Evolutionary conservation across 805 yeast species (phyloP).

Genomic region (Lipomyces lipofer): DNA sequence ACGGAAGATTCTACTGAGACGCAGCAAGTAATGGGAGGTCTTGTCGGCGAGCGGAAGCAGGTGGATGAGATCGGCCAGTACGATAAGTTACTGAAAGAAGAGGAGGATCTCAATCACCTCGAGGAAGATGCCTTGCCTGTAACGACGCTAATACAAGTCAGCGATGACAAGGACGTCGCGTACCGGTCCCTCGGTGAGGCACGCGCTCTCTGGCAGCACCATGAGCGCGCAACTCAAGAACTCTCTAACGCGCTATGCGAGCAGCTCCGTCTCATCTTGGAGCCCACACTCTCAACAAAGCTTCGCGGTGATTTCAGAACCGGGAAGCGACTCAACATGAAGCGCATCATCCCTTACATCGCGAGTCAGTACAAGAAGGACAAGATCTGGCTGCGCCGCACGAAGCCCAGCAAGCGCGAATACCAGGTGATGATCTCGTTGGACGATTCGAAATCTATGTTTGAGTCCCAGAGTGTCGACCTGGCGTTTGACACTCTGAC

Average conservation of each 20-base stretch:
- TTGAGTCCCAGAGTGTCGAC: slow-evolving; percentile 85
- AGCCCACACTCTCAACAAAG: slow-evolving; percentile 96
- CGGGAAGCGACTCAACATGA: slow-evolving; percentile 96
- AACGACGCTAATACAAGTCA: slow-evolving; percentile 14
- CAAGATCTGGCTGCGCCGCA: slow-evolving; percentile 96
- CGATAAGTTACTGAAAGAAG: slow-evolving; percentile 42
- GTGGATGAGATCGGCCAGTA: background rate
- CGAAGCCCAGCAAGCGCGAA: slow-evolving; percentile 95
- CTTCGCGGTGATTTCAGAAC: slow-evolving; percentile 94
- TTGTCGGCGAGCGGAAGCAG: slow-evolving; percentile 49
- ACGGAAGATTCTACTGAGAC: slow-evolving; percentile 33
- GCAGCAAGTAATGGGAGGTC: slow-evolving; percentile 47
- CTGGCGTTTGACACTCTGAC: slow-evolving; percentile 94
- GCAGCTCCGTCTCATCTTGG: slow-evolving; percentile 86
- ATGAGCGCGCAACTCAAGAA: slow-evolving; percentile 85
- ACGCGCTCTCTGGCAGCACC: slow-evolving; percentile 73
- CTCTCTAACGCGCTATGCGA: slow-evolving; percentile 85
- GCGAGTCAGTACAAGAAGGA: slow-evolving; percentile 97
- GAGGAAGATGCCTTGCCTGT: slow-evolving; percentile 30
- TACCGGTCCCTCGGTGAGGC: slow-evolving; percentile 63
- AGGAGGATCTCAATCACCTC: slow-evolving; percentile 37
- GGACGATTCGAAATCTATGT: slow-evolving; percentile 97
- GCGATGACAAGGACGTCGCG: slow-evolving; percentile 3
- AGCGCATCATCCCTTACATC: slow-evolving; percentile 93
- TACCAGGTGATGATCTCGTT: slow-evolving; percentile 97